Percentiles rank a stretch among this genome's conserved stretches.
phyloP scores from a whole-genome alignment of 345 rosid genomes.

The Excoecaria cochinchinensis region DNA sequence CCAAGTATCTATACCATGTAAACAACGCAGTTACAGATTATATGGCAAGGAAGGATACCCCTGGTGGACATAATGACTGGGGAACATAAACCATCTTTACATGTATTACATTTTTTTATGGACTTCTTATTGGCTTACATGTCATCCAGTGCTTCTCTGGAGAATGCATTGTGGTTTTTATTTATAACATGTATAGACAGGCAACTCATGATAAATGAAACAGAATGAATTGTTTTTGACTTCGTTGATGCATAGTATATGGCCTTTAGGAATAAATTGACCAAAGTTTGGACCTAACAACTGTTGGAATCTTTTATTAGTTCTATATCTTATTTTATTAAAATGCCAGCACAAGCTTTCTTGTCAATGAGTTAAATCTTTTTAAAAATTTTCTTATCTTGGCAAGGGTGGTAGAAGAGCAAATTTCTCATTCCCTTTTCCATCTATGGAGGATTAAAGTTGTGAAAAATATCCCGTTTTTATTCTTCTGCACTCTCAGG shows the following conservation, averaged over 20 bases:
- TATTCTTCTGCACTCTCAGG: constrained; percentile 35
- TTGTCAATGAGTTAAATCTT: not conserved
- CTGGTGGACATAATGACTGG: constrained; percentile 94
- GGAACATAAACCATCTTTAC: constrained; percentile 80
- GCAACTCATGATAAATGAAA: not conserved
- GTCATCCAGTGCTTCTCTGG: not conserved
- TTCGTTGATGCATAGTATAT: not conserved
- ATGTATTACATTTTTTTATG: constrained; percentile 44
- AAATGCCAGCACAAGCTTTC: not conserved
- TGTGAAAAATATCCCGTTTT: not conserved
- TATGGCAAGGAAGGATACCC: constrained; percentile 94
- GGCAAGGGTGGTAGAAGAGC: not conserved
- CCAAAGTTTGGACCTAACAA: not conserved
- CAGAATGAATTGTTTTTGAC: not conserved
- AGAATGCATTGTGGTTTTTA: not conserved
- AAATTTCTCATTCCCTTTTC: not conserved
- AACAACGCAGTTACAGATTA: constrained; percentile 66
- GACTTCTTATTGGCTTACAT: not conserved
- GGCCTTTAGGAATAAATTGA: not conserved
- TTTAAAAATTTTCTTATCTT: not conserved
- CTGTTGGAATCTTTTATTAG: no score
- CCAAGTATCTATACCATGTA: constrained; percentile 96
- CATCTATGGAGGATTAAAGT: not conserved
- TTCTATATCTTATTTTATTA: not conserved
- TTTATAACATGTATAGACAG: not conserved